phyloP scores from a whole-genome alignment of 345 rosid genomes.

The Bruguiera sexangula region DNA sequence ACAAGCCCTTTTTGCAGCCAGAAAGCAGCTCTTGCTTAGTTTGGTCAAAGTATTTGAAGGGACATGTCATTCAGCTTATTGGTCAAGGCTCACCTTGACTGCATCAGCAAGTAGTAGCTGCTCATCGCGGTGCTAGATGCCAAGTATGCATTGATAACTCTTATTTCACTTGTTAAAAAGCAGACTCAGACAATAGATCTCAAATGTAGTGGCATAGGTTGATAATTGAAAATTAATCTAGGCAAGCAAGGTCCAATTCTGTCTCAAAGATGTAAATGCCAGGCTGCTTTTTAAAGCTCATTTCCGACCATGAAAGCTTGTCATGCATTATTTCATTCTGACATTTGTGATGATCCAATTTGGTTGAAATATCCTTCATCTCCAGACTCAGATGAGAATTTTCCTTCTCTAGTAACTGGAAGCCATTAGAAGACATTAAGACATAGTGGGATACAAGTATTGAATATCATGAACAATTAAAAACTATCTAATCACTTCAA shows the following conservation, averaged over 20 bases:
- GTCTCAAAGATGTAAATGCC: conserved; percentile 38
- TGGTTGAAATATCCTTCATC: conserved; percentile 46
- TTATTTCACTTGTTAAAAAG: too few relatives aligned
- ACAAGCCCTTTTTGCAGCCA: too few relatives aligned
- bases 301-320: conserved; percentile 49
- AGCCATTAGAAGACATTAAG: conserved; percentile 11
- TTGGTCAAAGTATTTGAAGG: neutral
- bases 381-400: conserved; percentile 48
- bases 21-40: neutral
- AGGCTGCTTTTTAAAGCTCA: conserved; percentile 45
- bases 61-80: neutral
- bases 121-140: neutral
- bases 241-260: neutral
- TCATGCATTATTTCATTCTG: conserved; percentile 46
- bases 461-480: conserved; percentile 4
- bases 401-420: conserved; percentile 75
- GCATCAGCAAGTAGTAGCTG: neutral
- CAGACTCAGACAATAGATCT: too few relatives aligned
- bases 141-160: neutral
- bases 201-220: neutral
- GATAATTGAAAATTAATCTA: neutral
- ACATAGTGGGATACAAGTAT: neutral
- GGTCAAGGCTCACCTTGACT: too few relatives aligned
- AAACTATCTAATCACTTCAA: neutral
- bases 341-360: conserved; percentile 56